Conservation (phyloP, 306 rosid genomes). For the Corylus americana region DNA sequence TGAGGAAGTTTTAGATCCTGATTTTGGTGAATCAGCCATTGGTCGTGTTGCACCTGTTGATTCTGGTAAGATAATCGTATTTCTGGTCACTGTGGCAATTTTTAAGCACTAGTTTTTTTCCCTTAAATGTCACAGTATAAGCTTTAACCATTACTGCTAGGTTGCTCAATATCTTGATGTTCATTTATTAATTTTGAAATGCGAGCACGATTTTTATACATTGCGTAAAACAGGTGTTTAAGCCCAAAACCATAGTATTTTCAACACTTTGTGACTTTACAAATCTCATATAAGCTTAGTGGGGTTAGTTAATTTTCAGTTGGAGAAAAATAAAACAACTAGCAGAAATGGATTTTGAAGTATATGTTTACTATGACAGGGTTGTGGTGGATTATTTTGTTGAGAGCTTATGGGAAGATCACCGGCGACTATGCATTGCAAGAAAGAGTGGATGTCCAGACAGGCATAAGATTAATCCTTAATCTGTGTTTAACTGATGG, state of each 20-base stretch:
- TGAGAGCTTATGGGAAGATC: constrained; percentile 95
- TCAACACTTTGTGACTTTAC: neutral
- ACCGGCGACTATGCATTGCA: constrained; percentile 82
- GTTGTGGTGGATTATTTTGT: constrained; percentile 89
- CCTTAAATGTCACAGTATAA: constrained; percentile 2
- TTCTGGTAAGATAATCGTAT: constrained; percentile 50
- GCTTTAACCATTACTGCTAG: constrained; percentile 1
- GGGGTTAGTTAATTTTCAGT: neutral
- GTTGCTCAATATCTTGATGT: neutral
- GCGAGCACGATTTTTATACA: neutral
- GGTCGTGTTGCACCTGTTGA: constrained; percentile 97
- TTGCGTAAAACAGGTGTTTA: neutral
- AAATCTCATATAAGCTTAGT: neutral
- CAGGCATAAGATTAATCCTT: constrained; percentile 80
- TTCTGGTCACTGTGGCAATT: constrained; percentile 7
- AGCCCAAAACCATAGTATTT: neutral
- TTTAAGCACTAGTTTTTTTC: neutral
- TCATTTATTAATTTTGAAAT: neutral
- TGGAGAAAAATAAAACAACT: neutral
- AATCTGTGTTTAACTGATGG: constrained; percentile 82
- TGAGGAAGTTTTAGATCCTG: constrained; percentile 90
- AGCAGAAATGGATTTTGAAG: constrained; percentile 2
- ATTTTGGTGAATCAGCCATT: constrained; percentile 95
- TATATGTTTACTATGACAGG: constrained; percentile 42
- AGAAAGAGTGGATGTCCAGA: constrained; percentile 92